Evolutionary conservation across 345 rosid genomes (phyloP).

Genomic region (Syzygium jambos): DNA sequence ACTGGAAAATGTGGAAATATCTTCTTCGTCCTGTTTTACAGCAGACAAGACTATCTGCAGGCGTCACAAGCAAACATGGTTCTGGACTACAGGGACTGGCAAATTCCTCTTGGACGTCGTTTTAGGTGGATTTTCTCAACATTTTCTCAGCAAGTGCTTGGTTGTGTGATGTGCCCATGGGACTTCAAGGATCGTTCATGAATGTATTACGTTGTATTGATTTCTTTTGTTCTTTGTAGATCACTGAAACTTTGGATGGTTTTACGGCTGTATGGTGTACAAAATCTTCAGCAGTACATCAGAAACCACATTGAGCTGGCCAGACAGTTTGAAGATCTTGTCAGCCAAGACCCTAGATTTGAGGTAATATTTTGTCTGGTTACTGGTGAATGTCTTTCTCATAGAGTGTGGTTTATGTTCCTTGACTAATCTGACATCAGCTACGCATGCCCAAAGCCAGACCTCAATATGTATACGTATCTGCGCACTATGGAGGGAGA

Average conservation of each 20-base stretch:
- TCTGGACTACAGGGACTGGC: slow-evolving; percentile 96
- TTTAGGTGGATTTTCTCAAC: slow-evolving; percentile 44
- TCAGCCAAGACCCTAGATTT: slow-evolving; percentile 56
- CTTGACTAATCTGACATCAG: not conserved
- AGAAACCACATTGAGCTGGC: slow-evolving; percentile 81
- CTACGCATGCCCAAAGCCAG: not conserved
- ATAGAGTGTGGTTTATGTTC: not conserved
- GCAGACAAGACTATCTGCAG: slow-evolving; percentile 17
- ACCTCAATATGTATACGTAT: not conserved
- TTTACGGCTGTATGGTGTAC: slow-evolving; percentile 67
- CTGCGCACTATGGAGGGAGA: not conserved
- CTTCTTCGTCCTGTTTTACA: not conserved
- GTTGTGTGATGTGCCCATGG: not conserved
- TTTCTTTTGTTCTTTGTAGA: slow-evolving; percentile 35
- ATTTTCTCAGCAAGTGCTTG: not conserved
- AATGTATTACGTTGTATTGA: not conserved
- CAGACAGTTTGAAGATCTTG: slow-evolving; percentile 48
- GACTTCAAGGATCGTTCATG: not conserved
- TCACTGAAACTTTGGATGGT: slow-evolving; percentile 96
- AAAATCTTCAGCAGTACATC: slow-evolving; percentile 54
- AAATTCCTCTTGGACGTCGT: slow-evolving; percentile 92
- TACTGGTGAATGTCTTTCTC: not conserved
- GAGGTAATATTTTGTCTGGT: slow-evolving; percentile 49
- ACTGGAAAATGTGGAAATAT: not conserved
- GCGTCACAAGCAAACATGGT: slow-evolving; percentile 81